A percentile compares a stretch with the other conserved stretches of the same genome.
Conservation (phyloP, 1,139 yeast species). For the Pichia norvegensis region DNA sequence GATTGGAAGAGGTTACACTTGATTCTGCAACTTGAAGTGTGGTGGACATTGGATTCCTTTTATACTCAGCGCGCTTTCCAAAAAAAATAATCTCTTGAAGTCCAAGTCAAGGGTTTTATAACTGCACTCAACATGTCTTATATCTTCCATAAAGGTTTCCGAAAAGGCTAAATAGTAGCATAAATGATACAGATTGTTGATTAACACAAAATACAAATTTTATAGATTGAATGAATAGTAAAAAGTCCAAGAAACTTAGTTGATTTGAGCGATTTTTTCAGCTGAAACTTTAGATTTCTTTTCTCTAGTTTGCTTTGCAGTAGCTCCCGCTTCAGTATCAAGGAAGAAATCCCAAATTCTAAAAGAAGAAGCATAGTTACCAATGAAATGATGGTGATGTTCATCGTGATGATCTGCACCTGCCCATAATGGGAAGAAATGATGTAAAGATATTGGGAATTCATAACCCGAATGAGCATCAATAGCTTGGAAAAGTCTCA, state of each 20-base stretch:
- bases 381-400: constrained; percentile 89
- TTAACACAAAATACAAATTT: not conserved
- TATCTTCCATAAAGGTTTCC: no score
- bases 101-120: not conserved
- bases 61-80: not conserved
- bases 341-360: constrained; percentile 87
- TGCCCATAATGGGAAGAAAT: constrained; percentile 91
- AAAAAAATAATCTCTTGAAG: no score
- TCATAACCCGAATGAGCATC: constrained; percentile 97
- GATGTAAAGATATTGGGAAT: constrained; percentile 92
- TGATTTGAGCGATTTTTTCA: constrained; percentile 33
- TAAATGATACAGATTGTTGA: not conserved
- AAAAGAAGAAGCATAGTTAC: constrained; percentile 88
- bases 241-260: constrained; percentile 7
- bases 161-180: no score
- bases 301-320: constrained; percentile 58
- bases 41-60: not conserved
- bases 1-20: not conserved
- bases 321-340: constrained; percentile 76
- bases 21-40: no score
- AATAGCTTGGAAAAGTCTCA: constrained; percentile 87
- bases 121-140: no score
- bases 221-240: not conserved
- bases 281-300: constrained; percentile 45
- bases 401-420: constrained; percentile 98